phyloP scores from a whole-genome alignment of 495 filamentous ascomycete genomes.

The Pyrenula massariospora region DNA sequence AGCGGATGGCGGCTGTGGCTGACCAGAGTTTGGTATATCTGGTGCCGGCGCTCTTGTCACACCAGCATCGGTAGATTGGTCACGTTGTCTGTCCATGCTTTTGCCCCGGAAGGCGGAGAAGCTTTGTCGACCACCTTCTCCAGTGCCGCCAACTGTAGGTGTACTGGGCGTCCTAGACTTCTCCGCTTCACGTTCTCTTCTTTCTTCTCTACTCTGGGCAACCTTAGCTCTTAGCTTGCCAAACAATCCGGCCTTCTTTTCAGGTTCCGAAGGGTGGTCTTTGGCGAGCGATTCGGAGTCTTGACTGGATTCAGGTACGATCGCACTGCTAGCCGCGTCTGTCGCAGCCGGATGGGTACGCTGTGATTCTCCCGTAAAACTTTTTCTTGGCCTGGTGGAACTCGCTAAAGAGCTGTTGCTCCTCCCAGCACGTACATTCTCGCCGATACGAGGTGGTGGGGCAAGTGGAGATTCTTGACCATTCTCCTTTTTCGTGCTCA shows the following conservation, averaged over 20 bases:
- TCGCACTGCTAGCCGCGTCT: conserved; percentile 23
- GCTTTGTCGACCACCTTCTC: background rate
- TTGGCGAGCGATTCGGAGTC: conserved; percentile 21
- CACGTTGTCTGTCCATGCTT: background rate
- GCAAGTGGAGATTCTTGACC: conserved; percentile 25
- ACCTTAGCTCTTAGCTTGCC: conserved; percentile 81
- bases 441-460: conserved; percentile 42
- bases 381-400: conserved; percentile 33
- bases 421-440: conserved; percentile 51
- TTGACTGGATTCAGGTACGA: conserved; percentile 26
- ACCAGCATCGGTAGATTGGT: background rate
- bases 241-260: conserved; percentile 55
- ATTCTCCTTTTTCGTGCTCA: conserved; percentile 40
- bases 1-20: background rate
- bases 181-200: conserved; percentile 43
- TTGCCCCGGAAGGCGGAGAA: background rate
- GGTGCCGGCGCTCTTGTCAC: background rate
- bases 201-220: conserved; percentile 60
- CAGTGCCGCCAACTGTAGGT: background rate
- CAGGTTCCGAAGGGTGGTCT: conserved; percentile 31
- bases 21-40: no score
- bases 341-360: conserved; percentile 19
- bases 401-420: conserved; percentile 63
- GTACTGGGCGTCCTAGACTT: conserved; percentile 45
- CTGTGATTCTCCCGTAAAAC: conserved; percentile 45